phyloP scores from a whole-genome alignment of 108 stramenopile genomes.

The Epithemia pelagica region DNA sequence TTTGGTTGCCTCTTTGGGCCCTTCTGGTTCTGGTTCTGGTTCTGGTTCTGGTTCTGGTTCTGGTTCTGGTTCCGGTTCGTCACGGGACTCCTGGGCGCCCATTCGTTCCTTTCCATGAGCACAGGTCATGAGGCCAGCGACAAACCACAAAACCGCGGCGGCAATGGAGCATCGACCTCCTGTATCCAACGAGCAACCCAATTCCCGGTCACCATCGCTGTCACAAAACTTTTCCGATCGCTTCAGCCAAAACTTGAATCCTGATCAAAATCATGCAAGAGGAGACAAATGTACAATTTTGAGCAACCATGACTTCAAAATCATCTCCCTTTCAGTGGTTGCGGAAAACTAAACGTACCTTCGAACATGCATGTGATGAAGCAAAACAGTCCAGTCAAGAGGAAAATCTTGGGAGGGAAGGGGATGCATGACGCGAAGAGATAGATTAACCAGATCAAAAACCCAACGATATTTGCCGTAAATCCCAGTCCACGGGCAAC shows the following conservation, averaged over 20 bases:
- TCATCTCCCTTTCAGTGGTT: too few relatives aligned
- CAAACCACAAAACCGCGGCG: background rate
- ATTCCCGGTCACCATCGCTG: background rate
- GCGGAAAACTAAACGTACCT: background rate
- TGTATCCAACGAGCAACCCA: background rate
- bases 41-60: too few relatives aligned
- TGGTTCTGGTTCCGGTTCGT: too few relatives aligned
- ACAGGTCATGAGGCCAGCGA: background rate
- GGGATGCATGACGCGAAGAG: background rate
- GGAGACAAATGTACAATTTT: too few relatives aligned
- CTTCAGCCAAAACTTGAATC: background rate
- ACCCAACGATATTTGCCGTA: background rate
- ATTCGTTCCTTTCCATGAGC: background rate
- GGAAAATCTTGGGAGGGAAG: constrained; percentile 1
- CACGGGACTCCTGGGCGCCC: background rate
- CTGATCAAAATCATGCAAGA: too few relatives aligned
- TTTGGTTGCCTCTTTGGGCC: too few relatives aligned
- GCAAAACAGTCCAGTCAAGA: background rate
- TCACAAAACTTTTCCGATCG: background rate
- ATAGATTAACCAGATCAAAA: background rate
- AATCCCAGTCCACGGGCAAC: background rate
- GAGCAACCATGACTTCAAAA: too few relatives aligned
- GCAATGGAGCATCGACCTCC: background rate
- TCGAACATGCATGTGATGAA: background rate
- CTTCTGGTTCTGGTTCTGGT: too few relatives aligned